Percentiles rank a stretch among this genome's conserved stretches.
These are phyloP conservation scores for Paecilomyces fulvus DNA, from an alignment of 2,329 filamentous ascomycete genomes.

Conservation along the genomic window DNA sequence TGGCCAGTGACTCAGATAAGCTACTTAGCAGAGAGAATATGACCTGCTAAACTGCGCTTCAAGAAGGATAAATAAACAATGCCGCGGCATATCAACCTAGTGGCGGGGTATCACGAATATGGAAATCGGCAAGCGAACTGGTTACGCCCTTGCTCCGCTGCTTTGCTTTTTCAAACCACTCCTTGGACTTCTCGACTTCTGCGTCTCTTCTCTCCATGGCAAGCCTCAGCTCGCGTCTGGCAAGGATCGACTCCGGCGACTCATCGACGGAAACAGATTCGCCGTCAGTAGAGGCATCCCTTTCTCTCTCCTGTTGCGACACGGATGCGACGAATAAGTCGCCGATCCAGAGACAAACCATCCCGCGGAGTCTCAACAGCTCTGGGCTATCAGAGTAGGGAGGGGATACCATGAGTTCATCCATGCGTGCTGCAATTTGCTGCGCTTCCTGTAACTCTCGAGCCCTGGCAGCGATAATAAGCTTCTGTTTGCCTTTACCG, in stretches of 20 bases:
- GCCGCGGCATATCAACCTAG: conserved; percentile 1
- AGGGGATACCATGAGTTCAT: conserved; percentile 58
- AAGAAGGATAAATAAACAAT: background rate
- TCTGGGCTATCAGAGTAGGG: conserved; percentile 62
- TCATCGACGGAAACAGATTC: conserved; percentile 14
- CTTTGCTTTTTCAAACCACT: conserved; percentile 26
- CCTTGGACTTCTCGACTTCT: conserved; percentile 24
- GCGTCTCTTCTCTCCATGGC: conserved; percentile 24
- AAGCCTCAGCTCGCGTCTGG: conserved; percentile 21
- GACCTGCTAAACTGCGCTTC: background rate
- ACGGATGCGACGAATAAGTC: conserved; percentile 48
- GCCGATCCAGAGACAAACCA: conserved; percentile 65
- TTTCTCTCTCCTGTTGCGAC: conserved; percentile 11
- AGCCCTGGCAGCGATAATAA: conserved; percentile 31
- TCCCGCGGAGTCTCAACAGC: conserved; percentile 62
- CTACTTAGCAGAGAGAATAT: no score
- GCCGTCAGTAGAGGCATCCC: conserved; percentile 7
- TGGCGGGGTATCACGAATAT: conserved; percentile 17
- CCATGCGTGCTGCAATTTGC: conserved; percentile 60
- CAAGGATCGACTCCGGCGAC: conserved; percentile 18
- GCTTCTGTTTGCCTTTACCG: conserved; percentile 26
- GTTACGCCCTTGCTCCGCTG: conserved; percentile 21
- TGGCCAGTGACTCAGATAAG: no score
- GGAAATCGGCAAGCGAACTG: conserved; percentile 20
- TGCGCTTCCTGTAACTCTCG: conserved; percentile 52